Conservation (phyloP, 176 grass and related monocot species). For the Tillandsia fasciculata region DNA sequence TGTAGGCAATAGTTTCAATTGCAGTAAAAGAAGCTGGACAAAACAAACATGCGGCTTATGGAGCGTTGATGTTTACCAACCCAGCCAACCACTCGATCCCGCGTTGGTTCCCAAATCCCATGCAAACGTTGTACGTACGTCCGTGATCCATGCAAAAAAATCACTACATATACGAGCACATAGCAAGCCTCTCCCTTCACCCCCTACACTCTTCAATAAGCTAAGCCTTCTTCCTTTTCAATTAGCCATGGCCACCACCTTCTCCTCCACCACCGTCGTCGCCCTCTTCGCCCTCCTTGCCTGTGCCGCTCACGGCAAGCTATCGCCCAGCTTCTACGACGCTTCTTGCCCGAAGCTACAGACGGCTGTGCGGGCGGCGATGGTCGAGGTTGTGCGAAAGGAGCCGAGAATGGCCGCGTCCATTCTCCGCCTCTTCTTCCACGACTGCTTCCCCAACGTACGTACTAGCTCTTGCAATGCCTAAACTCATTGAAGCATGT, state of each 20-base stretch:
- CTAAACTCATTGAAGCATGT: no score
- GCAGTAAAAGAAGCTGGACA: no score
- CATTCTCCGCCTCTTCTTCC: conserved; percentile 71
- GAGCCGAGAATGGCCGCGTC: conserved; percentile 68
- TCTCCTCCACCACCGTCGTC: conserved; percentile 19
- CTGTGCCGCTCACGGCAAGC: conserved; percentile 25
- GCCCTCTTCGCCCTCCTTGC: conserved; percentile 35
- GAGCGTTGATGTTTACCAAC: no score
- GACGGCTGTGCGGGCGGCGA: conserved; percentile 28
- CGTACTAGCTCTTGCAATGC: background rate
- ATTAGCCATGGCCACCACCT: conserved; percentile 26
- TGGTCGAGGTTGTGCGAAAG: conserved; percentile 24
- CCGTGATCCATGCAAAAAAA: no score
- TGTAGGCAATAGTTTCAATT: no score
- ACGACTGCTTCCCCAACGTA: conserved; percentile 75
- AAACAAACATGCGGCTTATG: no score
- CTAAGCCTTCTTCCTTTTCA: background rate
- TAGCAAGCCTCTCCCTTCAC: background rate
- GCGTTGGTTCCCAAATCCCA: no score
- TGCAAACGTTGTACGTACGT: no score
- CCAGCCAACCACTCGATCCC: no score
- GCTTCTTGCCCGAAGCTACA: conserved; percentile 43
- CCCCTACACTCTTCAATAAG: background rate
- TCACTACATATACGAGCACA: conserved; percentile 16
- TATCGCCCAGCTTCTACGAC: conserved; percentile 42